Evolutionary conservation across 768 basidiomycete species (phyloP).

Genomic region (Tylopilus vinaceipallidus): DNA sequence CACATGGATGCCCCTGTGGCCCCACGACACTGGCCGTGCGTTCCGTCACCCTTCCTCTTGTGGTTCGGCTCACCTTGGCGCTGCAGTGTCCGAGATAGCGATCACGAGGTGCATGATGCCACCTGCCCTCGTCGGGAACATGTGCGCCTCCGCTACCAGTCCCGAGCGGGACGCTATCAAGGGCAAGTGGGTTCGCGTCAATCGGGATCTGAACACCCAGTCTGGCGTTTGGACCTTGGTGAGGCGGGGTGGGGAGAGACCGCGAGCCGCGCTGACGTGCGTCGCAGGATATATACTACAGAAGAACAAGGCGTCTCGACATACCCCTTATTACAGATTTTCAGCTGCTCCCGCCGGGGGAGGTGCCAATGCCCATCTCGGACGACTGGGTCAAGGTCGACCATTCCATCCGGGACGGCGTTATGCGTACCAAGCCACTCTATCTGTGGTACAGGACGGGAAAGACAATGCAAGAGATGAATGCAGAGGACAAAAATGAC

Average conservation of each 20-base stretch:
- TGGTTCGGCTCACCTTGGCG: constrained; percentile 1
- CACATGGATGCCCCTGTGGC: constrained; percentile 36
- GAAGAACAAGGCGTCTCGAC: constrained; percentile 80
- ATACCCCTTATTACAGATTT: constrained; percentile 78
- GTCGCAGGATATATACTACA: constrained; percentile 68
- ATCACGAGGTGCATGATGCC: constrained; percentile 66
- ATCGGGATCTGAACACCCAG: constrained; percentile 73
- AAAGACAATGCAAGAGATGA: constrained; percentile 63
- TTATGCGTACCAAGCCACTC: constrained; percentile 52
- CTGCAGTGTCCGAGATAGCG: constrained; percentile 78
- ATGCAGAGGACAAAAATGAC: constrained; percentile 50
- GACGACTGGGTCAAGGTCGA: constrained; percentile 64
- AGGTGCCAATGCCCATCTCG: constrained; percentile 43
- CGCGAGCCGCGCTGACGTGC: constrained; percentile 1
- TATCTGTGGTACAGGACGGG: constrained; percentile 79
- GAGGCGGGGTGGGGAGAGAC: constrained; percentile 16
- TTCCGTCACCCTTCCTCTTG: neutral
- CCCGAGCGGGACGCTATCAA: constrained; percentile 70
- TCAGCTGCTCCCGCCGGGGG: constrained; percentile 55
- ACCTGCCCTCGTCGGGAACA: constrained; percentile 50
- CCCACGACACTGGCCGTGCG: constrained; percentile 30
- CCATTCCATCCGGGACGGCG: constrained; percentile 63
- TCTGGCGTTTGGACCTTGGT: constrained; percentile 61
- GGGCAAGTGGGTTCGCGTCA: constrained; percentile 89
- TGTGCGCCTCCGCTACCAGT: constrained; percentile 71